Conservation (phyloP, 805 yeast species). For the Monosporozyma aerobia region DNA sequence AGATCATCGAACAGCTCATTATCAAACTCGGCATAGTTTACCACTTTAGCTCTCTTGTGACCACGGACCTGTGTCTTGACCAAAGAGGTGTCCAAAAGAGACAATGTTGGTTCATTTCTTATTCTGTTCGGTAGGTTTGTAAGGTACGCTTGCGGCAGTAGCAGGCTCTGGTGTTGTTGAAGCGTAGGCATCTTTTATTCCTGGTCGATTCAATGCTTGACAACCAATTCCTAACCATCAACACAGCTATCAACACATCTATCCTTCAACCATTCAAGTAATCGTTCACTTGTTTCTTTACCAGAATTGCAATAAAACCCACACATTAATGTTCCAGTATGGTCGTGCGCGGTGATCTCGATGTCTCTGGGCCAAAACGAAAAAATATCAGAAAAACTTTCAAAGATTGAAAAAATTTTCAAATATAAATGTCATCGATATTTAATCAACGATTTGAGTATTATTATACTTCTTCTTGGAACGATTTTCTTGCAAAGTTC, state of each 20-base stretch:
- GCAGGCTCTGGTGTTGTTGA: constrained; percentile 2
- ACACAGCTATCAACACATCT: too few species aligned
- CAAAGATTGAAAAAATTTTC: too few species aligned
- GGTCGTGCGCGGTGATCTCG: too few species aligned
- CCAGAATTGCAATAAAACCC: too few species aligned
- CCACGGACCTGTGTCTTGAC: constrained; percentile 48
- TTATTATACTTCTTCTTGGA: neutral
- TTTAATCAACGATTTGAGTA: neutral
- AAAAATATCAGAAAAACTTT: too few species aligned
- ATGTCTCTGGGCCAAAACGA: too few species aligned
- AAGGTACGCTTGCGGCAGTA: constrained; percentile 66
- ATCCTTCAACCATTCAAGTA: too few species aligned
- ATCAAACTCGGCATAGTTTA: constrained; percentile 80
- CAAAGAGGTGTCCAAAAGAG: constrained; percentile 62
- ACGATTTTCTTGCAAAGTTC: too few species aligned
- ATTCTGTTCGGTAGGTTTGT: constrained; percentile 68
- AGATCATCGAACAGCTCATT: constrained; percentile 48
- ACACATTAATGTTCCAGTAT: too few species aligned
- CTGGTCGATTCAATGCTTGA: neutral
- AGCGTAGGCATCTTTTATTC: neutral
- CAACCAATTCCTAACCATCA: too few species aligned
- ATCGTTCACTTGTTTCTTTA: too few species aligned
- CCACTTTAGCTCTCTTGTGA: constrained; percentile 63
- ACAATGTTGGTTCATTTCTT: constrained; percentile 55
- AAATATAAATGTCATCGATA: too few species aligned